Base-by-base conservation (phyloP, 441 rosid genomes). In the Croton laevigatus region DNA sequence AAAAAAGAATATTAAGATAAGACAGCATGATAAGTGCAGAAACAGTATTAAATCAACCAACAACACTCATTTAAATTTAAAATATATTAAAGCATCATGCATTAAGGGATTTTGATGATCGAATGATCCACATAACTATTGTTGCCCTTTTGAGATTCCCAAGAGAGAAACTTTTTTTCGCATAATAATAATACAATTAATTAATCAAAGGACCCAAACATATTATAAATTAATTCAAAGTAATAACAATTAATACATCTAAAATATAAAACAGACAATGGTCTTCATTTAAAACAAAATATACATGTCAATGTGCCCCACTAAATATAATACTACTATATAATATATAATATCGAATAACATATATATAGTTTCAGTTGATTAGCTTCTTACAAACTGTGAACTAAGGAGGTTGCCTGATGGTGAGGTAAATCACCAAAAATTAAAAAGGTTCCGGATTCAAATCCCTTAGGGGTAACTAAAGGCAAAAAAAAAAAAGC, bases 261-360 rank as follows among this genome's bases (percentile, higher is more conserved):
- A 53, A 22, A 32, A 10, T 20, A 53, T n/a, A 53, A 22, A 32
- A 10, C 17, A 53, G 66, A 54, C 59, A 55, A 71, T 73, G 42
- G 60, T 60, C 71, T 52, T 40, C 7, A 40, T 6, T 60, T 32
- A 53, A 48, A 12, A 38, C 10, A 27, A 74, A 61, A 42, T 0
- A 45, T 62, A 65, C 70, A 65, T 73, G 71, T 71, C 74, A 73
- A 71, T 72, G 70, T 61, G 72, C 74, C 58, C 60, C 60, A 40
- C 46, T 60, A 60, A 17, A 16, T 17, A 68, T 69, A 58, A n/a
- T n/a, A n/a, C n/a, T 40, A 49, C 16, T 46, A 27, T 27, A 27
- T 2, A 27, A 40, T 40, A 40, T 9, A 40, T 40, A n/a, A n/a
- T 6, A 40, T 40, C 44, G 6, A 40, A 40, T 9, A 40, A 40